Evolutionary conservation across 2,329 filamentous ascomycete genomes (phyloP), one percentile per base, ranked within the genome.

Genomic region (Penicillium sp.): DNA sequence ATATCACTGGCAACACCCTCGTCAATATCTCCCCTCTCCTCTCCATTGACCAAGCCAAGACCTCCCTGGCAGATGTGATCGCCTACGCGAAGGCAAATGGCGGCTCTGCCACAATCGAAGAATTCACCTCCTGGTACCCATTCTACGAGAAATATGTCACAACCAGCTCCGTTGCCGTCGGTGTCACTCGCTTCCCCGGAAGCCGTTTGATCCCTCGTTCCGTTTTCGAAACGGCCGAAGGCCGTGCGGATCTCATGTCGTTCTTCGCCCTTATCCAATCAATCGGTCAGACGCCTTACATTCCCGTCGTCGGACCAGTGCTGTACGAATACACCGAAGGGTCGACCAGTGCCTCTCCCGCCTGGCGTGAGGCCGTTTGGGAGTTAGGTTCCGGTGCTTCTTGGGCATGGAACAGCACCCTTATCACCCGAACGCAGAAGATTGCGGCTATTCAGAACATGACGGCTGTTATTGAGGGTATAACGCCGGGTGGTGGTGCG

Each of bases 71-170:
- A 15, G 44, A 47, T 6, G 44, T 28, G 1, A 47, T 47, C 24
- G 44, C 44, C 44, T 47, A 47, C 12, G 13, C 44, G 6, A 17
- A 26, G 44, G 24, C 44, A 26, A 15, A 47, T 9, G 44, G 44
- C 12, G 44, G 44, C 24, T 61, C 63, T 22, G 65, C 61, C 10
- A 47, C 47, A 9, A 49, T 68, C 22, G 62, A 68, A 45, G 56
- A 64, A 15, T 68, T 61, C 50, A 35, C 65, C 4, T 68, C 66
- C 22, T 68, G 63, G 65, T 66, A 66, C 37, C 44, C 57, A 4
- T 68, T 68, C 40, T 68, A 68, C 42, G 47, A 63, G 19, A 66
- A 63, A 33, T 66, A 65, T 3, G 65, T 68, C 22, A 63, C 58
- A 30, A 55, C 63, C 38, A 66, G 56, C 42, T 53, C 66, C 15